Base-by-base conservation (phyloP, 2,329 filamentous ascomycete species). In the Annulohypoxylon truncatum region DNA sequence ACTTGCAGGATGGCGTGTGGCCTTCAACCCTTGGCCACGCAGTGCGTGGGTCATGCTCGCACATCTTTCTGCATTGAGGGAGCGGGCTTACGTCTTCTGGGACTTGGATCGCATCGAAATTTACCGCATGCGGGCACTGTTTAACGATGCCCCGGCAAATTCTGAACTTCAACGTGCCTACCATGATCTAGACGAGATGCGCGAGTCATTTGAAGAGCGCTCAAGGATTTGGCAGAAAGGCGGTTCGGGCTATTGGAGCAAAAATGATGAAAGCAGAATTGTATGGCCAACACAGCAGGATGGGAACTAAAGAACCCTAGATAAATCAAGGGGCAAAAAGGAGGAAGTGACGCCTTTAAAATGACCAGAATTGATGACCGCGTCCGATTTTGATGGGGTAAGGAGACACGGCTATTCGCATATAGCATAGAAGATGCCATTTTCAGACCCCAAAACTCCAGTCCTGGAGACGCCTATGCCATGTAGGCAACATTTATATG, bases 41-140 rank as follows among this genome's bases (percentile, higher is more conserved):
- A 33, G 28, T 20, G 28, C 20, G 15, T 68, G 57, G 61, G 61
- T 50, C 46, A 58, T 68, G 47, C 10, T 52, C 22, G 12, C 15
- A 15, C 44, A 59, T 10, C 59, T 52, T 47, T 53, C 33, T 53
- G 29, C 54, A 50, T 61, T 59, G 29, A 64, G 58, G 33, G 46
- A 56, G 35, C 20, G 62, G 38, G 66, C 58, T 35, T 68, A 68
- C 51, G 66, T 68, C 6, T 55, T 68, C 33, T 68, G 66, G 66
- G 66, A 66, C 33, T 57, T 29, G 46, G 59, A 53, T 29, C 66
- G 62, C 38, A 61, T 61, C 24, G 44, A 56, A 46, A 56, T 18
- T 44, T 57, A 44, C 35, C 46, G 35, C 52, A 44, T 62, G 44
- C 46, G 52, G 18, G 28, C 46, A 35, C 44, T 62, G 10, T 62